These are phyloP conservation scores for Xylaria acuta DNA, from an alignment of 495 filamentous ascomycete species.

Conservation along the genomic window DNA sequence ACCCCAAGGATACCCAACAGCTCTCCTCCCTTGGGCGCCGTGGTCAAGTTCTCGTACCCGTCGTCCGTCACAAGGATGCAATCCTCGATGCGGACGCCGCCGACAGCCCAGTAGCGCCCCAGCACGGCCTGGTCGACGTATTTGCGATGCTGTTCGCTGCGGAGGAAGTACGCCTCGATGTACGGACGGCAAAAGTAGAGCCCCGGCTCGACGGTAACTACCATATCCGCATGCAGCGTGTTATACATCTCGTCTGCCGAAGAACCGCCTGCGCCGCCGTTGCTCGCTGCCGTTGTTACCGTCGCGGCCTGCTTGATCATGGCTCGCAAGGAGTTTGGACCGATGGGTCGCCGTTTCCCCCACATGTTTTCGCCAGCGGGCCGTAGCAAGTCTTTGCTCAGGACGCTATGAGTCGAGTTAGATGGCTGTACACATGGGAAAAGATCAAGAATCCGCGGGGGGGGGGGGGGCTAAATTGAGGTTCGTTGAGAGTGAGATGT, in stretches of 20 bases:
- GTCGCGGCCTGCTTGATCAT: constrained; percentile 40
- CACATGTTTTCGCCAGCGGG: constrained; percentile 42
- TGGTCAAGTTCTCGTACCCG: constrained; percentile 84
- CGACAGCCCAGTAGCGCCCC: constrained; percentile 74
- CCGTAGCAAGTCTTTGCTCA: constrained; percentile 40
- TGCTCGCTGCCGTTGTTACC: background rate
- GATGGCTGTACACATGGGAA: background rate
- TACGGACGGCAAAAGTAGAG: constrained; percentile 75
- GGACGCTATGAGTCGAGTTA: constrained; percentile 30
- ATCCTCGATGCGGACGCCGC: constrained; percentile 92
- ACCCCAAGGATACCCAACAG: constrained; percentile 45
- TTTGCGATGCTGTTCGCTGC: constrained; percentile 62
- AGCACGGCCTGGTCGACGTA: constrained; percentile 79
- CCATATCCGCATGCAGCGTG: constrained; percentile 69
- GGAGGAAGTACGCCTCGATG: constrained; percentile 67
- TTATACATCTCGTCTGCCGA: background rate
- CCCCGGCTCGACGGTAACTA: constrained; percentile 88
- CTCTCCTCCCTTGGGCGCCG: constrained; percentile 77
- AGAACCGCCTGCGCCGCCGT: no score
- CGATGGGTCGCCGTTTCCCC: constrained; percentile 41
- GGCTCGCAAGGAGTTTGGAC: constrained; percentile 38
- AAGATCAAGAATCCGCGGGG: background rate
- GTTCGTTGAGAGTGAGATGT: background rate
- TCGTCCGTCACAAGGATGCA: constrained; percentile 80
- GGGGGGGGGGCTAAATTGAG: background rate